Evolutionary conservation across 176 grass and related monocot species (phyloP).

Genomic region (Musa troglodytarum): DNA sequence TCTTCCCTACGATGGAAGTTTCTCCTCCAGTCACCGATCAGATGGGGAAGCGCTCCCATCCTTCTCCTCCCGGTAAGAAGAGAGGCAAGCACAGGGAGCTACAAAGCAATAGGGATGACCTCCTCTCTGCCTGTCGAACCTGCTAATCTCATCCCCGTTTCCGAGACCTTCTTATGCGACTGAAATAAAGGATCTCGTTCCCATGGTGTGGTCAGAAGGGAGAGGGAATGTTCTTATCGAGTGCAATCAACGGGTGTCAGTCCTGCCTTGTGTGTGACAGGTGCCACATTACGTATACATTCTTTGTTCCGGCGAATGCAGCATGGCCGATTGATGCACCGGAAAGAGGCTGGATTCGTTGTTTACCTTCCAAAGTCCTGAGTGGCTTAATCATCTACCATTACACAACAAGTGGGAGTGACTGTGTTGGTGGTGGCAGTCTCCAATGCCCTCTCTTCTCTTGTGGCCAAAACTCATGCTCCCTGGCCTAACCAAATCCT

Average conservation of each 20-base stretch:
- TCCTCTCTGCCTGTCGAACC: not conserved
- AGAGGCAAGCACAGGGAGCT: not conserved
- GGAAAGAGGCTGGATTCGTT: no score
- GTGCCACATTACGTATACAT: not conserved
- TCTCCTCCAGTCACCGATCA: conserved; percentile 35
- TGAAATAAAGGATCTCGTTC: not conserved
- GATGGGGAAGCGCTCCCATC: conserved; percentile 64
- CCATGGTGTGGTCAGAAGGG: no score
- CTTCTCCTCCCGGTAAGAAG: conserved; percentile 10
- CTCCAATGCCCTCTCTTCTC: no score
- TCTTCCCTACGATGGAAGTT: conserved; percentile 16
- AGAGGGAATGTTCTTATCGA: not conserved
- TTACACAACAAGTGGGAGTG: conserved; percentile 13
- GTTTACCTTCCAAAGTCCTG: not conserved
- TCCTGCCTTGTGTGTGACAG: not conserved
- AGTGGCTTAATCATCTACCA: conserved; percentile 13
- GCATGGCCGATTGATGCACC: not conserved
- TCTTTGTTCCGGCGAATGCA: not conserved
- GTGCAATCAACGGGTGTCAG: not conserved
- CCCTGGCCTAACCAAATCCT: no score
- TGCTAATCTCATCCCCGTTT: not conserved
- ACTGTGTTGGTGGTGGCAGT: not conserved
- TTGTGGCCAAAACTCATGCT: no score
- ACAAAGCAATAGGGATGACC: not conserved
- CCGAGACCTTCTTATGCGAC: not conserved